These are phyloP conservation scores for Xylariaceae sp. DNA, from an alignment of 2,329 filamentous ascomycete genomes.

Conservation along the genomic window DNA sequence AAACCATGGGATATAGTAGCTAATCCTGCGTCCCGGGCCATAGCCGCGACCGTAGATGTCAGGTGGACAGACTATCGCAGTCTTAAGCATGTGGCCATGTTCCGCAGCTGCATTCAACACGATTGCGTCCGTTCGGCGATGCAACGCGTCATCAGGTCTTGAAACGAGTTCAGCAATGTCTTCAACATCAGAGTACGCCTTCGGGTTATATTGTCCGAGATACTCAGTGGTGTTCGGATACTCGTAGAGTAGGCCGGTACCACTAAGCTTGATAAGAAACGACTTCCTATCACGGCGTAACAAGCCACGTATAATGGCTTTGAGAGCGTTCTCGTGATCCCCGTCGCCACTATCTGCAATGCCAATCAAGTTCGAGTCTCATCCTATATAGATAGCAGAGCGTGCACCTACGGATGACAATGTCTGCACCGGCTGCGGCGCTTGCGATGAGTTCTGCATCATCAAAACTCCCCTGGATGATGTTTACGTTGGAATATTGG, in stretches of 20 bases:
- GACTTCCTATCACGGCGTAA: background rate
- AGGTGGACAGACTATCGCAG: background rate
- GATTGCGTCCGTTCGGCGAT: background rate
- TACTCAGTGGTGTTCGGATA: background rate
- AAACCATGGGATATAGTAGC: background rate
- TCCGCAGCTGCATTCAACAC: background rate
- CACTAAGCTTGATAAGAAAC: background rate
- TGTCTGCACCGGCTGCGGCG: background rate
- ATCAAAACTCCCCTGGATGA: background rate
- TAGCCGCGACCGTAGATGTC: slow-evolving; percentile 1
- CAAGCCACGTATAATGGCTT: background rate
- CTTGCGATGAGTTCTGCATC: background rate
- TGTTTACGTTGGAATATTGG: no score
- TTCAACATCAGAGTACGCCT: background rate
- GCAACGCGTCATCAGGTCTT: background rate
- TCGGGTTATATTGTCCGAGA: background rate
- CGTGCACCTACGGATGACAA: background rate
- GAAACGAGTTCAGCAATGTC: background rate
- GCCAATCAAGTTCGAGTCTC: background rate
- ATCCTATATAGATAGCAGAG: background rate
- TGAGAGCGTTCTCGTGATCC: slow-evolving; percentile 1
- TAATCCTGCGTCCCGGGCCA: background rate
- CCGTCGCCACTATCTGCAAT: slow-evolving; percentile 1
- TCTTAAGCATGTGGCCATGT: background rate
- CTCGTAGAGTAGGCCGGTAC: background rate